These are phyloP conservation scores for Epichloe baconii DNA, from an alignment of 2,329 filamentous ascomycete genomes.

Conservation along the genomic window DNA sequence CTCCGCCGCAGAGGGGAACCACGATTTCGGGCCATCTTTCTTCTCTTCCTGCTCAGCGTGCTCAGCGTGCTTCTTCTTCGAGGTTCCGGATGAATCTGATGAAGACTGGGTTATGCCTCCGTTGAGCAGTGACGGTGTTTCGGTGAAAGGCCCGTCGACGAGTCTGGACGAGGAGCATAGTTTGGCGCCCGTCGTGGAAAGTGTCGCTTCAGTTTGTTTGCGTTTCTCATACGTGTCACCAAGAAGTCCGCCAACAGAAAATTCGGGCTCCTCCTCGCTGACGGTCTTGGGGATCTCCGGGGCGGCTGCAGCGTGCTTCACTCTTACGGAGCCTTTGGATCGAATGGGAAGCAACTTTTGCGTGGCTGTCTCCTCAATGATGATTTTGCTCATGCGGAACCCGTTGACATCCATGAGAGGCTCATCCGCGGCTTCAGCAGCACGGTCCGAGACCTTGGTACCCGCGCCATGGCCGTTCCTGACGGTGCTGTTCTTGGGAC, in stretches of 20 bases:
- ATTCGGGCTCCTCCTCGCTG: constrained; percentile 23
- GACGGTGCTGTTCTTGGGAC: constrained; percentile 4
- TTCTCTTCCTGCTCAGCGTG: constrained; percentile 12
- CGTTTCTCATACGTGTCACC: constrained; percentile 35
- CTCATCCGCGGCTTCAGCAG: neutral
- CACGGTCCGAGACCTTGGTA: neutral
- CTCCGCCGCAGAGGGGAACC: constrained; percentile 25
- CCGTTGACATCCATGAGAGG: constrained; percentile 9
- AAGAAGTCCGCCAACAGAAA: constrained; percentile 38
- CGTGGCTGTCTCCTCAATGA: neutral
- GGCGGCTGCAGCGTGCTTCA: neutral
- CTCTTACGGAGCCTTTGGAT: neutral
- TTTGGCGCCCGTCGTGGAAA: constrained; percentile 19
- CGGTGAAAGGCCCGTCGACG: constrained; percentile 33
- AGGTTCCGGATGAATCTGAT: constrained; percentile 6
- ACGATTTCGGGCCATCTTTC: constrained; percentile 16
- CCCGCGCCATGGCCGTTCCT: neutral
- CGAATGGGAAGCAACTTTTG: neutral
- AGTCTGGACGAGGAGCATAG: constrained; percentile 10
- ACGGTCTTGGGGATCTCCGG: neutral
- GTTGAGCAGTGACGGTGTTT: constrained; percentile 45
- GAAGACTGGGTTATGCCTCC: constrained; percentile 14
- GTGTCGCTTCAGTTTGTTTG: constrained; percentile 22
- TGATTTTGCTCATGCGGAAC: constrained; percentile 7
- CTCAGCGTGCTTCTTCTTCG: constrained; percentile 9